Evolutionary conservation across 2,329 filamentous ascomycete species (phyloP), one percentile per base, ranked within the genome.

Genomic region (Clonostachys rhizophaga): DNA sequence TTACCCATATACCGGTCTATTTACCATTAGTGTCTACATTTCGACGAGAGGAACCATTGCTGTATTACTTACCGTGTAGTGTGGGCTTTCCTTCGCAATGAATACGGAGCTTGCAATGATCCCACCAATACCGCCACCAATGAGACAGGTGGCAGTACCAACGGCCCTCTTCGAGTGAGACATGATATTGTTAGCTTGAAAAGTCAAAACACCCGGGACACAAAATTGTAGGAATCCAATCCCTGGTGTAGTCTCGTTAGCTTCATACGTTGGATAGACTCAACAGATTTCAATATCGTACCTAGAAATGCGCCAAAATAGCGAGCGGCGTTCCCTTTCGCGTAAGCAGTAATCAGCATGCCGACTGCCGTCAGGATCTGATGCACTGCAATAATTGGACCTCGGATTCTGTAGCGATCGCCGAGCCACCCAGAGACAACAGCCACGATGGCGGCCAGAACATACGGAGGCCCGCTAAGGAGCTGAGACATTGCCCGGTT

Each of bases 401-500:
- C 54, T 1, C 57, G 54, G 5, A 54, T 47, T 11, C 47, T 49
- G 24, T 55, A 56, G 16, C 48, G 48, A 39, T 61, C 58, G 12
- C 54, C 52, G 0, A 56, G 24, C 53, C 53, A 58, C 17, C 51
- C 53, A 6, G 46, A 44, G 2, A 47, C 18, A 24, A 46, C 56
- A 17, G 54, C 55, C 36, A 53, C 42, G n/a, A 58, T 35, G 3
- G 47, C 56, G 2, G 56, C 52, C 1, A 56, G 46, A 8, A 59
- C 43, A n/a, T 57, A 59, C 3, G 58, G 58, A 6, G 59, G 59
- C 1, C 55, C 54, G 8, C 47, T 51, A 6, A 62, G 51, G 14
- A 56, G 49, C 42, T 56, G 54, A 0, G 54, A 49, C 6, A 39
- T 45, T 1, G 47, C 53, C 5, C 54, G 47, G 40, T 42, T 52